Evolutionary conservation across 148 eudicot species (phyloP).

Genomic region (Vaccinium corymbosum): DNA sequence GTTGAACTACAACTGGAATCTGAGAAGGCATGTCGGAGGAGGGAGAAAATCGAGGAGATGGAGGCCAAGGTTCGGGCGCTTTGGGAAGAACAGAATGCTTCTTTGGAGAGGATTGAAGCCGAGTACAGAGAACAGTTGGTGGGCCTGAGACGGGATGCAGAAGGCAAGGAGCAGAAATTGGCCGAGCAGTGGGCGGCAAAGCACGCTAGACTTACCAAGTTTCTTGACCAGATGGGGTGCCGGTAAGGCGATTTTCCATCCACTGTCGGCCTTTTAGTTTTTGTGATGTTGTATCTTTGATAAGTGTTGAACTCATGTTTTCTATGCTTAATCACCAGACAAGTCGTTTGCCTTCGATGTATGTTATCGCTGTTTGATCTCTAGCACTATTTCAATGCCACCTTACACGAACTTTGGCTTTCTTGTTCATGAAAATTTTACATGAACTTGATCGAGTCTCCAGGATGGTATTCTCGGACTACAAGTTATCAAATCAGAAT

Average conservation of each 20-base stretch:
- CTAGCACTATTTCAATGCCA: not conserved
- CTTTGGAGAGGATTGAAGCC: conserved; percentile 69
- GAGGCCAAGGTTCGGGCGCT: conserved; percentile 73
- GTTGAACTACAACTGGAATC: conserved; percentile 84
- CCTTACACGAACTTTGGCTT: too few relatives aligned
- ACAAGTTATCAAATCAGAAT: too few relatives aligned
- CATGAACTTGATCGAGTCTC: too few relatives aligned
- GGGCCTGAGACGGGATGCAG: conserved; percentile 77
- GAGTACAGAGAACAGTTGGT: conserved; percentile 72
- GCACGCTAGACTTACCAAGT: conserved; percentile 54
- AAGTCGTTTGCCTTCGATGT: not conserved
- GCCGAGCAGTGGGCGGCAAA: conserved; percentile 87
- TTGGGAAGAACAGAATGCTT: conserved; percentile 55
- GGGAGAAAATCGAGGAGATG: conserved; percentile 68
- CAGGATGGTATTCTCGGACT: too few relatives aligned
- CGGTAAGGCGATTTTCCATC: conserved; percentile 26
- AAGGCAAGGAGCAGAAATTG: conserved; percentile 79
- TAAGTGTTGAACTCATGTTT: not conserved
- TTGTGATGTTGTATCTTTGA: not conserved
- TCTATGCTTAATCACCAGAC: not conserved
- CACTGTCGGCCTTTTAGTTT: not conserved
- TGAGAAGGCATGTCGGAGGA: conserved; percentile 58
- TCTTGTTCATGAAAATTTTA: too few relatives aligned
- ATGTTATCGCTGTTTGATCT: not conserved
- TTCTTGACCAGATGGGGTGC: conserved; percentile 72